phyloP scores from a whole-genome alignment of 176 grass and related monocot genomes.

The Oryza rufipogon region DNA sequence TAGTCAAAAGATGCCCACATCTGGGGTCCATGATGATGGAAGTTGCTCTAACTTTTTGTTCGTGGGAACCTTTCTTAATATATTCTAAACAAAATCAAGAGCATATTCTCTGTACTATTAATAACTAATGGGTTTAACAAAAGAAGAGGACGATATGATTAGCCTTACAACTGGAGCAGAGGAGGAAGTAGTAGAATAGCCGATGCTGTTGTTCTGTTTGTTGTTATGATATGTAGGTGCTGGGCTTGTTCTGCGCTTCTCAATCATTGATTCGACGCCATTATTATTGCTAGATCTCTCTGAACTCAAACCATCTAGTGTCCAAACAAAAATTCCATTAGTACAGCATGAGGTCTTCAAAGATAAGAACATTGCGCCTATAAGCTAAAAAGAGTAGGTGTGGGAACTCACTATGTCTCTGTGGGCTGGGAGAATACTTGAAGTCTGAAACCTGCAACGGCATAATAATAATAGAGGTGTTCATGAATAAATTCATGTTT shows the following conservation, averaged over 20 bases:
- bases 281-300: conserved; percentile 41
- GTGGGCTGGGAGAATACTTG: conserved; percentile 53
- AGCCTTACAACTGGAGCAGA: conserved; percentile 53
- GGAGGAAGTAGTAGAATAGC: conserved; percentile 41
- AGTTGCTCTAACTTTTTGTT: neutral
- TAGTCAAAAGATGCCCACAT: conserved; percentile 18
- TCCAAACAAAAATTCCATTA: conserved; percentile 32
- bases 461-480: conserved; percentile 1
- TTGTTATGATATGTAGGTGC: conserved; percentile 42
- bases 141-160: conserved; percentile 6
- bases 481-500: neutral
- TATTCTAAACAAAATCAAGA: conserved; percentile 16
- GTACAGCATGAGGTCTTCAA: conserved; percentile 1
- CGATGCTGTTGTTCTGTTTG: conserved; percentile 36
- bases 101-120: neutral
- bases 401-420: conserved; percentile 54
- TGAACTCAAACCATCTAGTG: conserved; percentile 43
- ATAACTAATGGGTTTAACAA: neutral
- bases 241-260: conserved; percentile 50
- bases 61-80: neutral
- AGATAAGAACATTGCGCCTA: neutral
- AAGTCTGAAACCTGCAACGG: conserved; percentile 50
- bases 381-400: neutral
- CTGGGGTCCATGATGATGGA: neutral
- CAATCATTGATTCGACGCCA: conserved; percentile 32